phyloP scores from a whole-genome alignment of 768 basidiomycete genomes.

The Guyanaporus albipodus region DNA sequence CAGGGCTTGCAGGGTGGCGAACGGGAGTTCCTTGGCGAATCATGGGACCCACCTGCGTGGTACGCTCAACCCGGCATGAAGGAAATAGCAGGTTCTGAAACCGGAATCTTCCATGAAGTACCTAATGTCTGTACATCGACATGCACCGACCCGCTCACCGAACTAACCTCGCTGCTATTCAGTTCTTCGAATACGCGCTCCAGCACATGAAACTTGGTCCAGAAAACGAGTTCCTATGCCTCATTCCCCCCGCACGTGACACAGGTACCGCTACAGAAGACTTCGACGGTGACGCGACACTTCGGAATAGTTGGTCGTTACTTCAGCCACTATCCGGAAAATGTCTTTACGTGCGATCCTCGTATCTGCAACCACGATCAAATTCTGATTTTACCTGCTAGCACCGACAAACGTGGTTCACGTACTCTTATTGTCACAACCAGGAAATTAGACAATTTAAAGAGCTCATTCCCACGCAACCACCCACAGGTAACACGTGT shows the following conservation, averaged over 20 bases:
- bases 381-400: slow-evolving; percentile 38
- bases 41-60: slow-evolving; percentile 43
- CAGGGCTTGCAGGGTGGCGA: slow-evolving; percentile 73
- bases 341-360: slow-evolving; percentile 76
- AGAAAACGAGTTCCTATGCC: slow-evolving; percentile 67
- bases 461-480: slow-evolving; percentile 64
- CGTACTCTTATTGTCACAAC: slow-evolving; percentile 95
- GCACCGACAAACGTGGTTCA: slow-evolving; percentile 93
- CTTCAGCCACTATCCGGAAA: slow-evolving; percentile 73
- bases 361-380: slow-evolving; percentile 25
- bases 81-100: slow-evolving; percentile 57
- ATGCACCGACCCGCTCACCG: slow-evolving; percentile 4
- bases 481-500: slow-evolving; percentile 55
- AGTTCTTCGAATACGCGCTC: slow-evolving; percentile 47
- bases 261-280: slow-evolving; percentile 46
- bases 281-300: slow-evolving; percentile 55
- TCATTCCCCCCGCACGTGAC: slow-evolving; percentile 65
- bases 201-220: slow-evolving; percentile 75
- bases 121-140: slow-evolving; percentile 38
- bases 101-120: slow-evolving; percentile 25
- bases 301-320: slow-evolving; percentile 77
- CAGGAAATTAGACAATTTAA: slow-evolving; percentile 95
- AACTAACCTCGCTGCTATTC: slow-evolving; percentile 12
- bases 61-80: slow-evolving; percentile 41
- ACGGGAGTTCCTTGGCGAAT: slow-evolving; percentile 69